Evolutionary conservation across 164 flowering plant species (phyloP), one percentile per base, ranked within the genome.

Genomic region (Pachysandra terminalis): DNA sequence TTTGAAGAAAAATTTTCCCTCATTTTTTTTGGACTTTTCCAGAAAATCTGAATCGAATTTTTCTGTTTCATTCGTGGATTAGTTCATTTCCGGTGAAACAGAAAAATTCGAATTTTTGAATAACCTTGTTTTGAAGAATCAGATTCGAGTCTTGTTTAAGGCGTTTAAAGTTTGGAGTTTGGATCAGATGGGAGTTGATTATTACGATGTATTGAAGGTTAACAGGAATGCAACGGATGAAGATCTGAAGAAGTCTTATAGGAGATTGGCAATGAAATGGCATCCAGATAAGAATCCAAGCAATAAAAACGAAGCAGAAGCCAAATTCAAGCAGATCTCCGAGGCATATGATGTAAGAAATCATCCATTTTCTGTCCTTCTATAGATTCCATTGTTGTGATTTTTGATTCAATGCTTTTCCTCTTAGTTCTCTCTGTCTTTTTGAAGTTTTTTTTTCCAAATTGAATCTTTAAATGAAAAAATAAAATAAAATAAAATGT

Each of bases 231-330:
- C 82, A 21, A 69, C 70, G 4, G 82, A 80, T 51, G 78, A 80
- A 12, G 80, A 77, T 67, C 72, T 80, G 21, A 80, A 72, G 72
- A 80, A 80, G 57, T 58, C 82, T 9, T 80, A 80, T 54, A 61
- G 76, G 56, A 80, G 69, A 57, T 61, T 80, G 59, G 82, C 82
- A 17, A 87, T 84, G 92, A 85, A 80, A 81, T 87, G 92, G 90
- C 92, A 87, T 56, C 92, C 92, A 37, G 92, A 87, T 73, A 87
- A 87, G 76, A 87, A 87, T 63, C 92, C 87, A 17, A 81, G 64
- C 58, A 74, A 71, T 51, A 80, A 77, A 61, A 74, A 66, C 17
- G 76, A 80, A 66, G 82, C 80, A 12, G 82, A 80, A 45, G 80
- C 82, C 48, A 74, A 77, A 67, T 80, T 80, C 73, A 80, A 77